These are phyloP conservation scores for Hymenoscyphus salicellus DNA, from an alignment of 2,329 filamentous ascomycete species.

Conservation along the genomic window DNA sequence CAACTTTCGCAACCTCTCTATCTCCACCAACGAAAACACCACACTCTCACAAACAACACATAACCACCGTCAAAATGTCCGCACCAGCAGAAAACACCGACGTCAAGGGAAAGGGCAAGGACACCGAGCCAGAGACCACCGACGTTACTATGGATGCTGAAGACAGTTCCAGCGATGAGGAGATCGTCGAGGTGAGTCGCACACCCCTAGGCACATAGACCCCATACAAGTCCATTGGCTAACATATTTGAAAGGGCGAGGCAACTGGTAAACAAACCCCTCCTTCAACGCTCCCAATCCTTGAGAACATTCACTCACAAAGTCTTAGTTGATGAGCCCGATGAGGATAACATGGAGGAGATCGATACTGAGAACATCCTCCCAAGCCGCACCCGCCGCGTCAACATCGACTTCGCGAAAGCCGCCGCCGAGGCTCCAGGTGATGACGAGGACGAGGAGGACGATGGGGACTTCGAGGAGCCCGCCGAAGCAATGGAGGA, in stretches of 20 bases:
- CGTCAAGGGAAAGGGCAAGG: constrained; percentile 89
- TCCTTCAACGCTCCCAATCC: constrained; percentile 10
- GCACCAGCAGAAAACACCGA: constrained; percentile 46
- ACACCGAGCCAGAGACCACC: constrained; percentile 46
- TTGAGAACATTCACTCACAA: constrained; percentile 25
- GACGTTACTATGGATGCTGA: constrained; percentile 72
- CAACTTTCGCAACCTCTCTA: not conserved
- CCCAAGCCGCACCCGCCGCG: constrained; percentile 78
- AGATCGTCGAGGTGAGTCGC: constrained; percentile 56
- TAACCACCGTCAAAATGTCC: constrained; percentile 41
- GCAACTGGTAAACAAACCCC: constrained; percentile 29
- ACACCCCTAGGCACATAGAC: constrained; percentile 13
- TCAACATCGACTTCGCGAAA: constrained; percentile 89
- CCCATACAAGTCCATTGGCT: constrained; percentile 8
- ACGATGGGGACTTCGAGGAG: constrained; percentile 59
- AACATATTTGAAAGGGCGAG: constrained; percentile 21
- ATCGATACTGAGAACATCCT: constrained; percentile 91
- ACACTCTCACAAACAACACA: not conserved
- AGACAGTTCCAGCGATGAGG: constrained; percentile 65
- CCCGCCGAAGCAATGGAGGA: constrained; percentile 68
- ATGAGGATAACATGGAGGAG: constrained; percentile 81
- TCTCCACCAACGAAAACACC: not conserved
- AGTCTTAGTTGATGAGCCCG: constrained; percentile 61
- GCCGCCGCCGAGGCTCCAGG: constrained; percentile 74
- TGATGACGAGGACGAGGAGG: constrained; percentile 79